phyloP scores from a whole-genome alignment of 2,329 filamentous ascomycete species.

The Hypoxylon sp. region DNA sequence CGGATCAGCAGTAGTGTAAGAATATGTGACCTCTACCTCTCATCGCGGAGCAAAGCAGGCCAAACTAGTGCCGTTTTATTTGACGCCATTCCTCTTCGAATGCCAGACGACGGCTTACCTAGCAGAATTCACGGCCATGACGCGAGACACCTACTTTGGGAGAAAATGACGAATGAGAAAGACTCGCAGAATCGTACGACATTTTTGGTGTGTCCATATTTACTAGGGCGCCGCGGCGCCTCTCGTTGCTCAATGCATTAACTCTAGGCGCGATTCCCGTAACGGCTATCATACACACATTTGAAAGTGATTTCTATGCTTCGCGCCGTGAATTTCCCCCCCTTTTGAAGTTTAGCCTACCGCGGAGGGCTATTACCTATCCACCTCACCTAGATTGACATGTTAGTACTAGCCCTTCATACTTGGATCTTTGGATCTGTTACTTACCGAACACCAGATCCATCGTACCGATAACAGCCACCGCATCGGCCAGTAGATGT shows the following conservation, averaged over 20 bases:
- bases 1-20: neutral
- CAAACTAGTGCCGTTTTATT: neutral
- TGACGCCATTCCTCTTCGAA: neutral
- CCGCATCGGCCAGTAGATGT: slow-evolving; percentile 94
- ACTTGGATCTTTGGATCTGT: neutral
- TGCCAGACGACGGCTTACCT: neutral
- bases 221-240: slow-evolving; percentile 20
- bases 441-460: slow-evolving; percentile 86
- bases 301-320: slow-evolving; percentile 43
- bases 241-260: slow-evolving; percentile 29
- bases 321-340: slow-evolving; percentile 27
- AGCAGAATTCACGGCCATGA: neutral
- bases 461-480: slow-evolving; percentile 94
- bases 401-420: slow-evolving; percentile 51
- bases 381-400: slow-evolving; percentile 66
- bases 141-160: neutral
- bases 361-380: slow-evolving; percentile 60
- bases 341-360: slow-evolving; percentile 25
- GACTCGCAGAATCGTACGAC: slow-evolving; percentile 13
- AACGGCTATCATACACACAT: slow-evolving; percentile 52
- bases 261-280: slow-evolving; percentile 24
- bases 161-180: neutral
- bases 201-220: slow-evolving; percentile 25
- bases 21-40: neutral
- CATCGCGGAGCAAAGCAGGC: neutral